A percentile compares a stretch with the other conserved stretches of the same genome.
Evolutionary conservation across 192 early-diverging fungal species (phyloP).

Genomic region (Mortierella antarctica): DNA sequence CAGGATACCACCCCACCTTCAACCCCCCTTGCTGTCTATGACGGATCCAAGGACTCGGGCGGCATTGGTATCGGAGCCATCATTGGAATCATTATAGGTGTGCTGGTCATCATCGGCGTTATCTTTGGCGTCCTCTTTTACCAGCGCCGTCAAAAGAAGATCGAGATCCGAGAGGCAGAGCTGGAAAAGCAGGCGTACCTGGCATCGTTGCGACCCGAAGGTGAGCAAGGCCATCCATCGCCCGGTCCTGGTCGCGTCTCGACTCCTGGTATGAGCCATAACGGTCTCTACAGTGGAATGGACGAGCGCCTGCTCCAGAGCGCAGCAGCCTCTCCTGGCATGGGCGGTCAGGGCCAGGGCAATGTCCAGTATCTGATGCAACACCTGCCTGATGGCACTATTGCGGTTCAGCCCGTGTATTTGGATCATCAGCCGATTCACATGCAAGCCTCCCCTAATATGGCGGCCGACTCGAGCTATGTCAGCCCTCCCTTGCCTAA

Average conservation of each 20-base stretch:
- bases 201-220: conserved; percentile 16
- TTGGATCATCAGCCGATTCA: conserved; percentile 33
- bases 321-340: conserved; percentile 6
- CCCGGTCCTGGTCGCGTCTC: conserved; percentile 1
- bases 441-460: conserved; percentile 29
- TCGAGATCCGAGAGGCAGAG: conserved; percentile 23
- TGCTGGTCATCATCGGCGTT: conserved; percentile 1
- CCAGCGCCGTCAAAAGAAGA: conserved; percentile 26
- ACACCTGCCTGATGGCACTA: conserved; percentile 45
- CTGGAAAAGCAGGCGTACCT: conserved; percentile 22
- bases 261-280: conserved; percentile 38
- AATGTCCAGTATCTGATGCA: conserved; percentile 53
- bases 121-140: conserved; percentile 8
- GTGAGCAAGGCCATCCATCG: not conserved
- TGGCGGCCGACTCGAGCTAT: conserved; percentile 12
- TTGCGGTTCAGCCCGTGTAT: conserved; percentile 49
- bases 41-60: not conserved
- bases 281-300: conserved; percentile 24
- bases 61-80: conserved; percentile 14
- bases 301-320: conserved; percentile 29
- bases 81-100: conserved; percentile 14
- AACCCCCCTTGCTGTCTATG: not conserved
- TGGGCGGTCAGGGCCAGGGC: conserved; percentile 31
- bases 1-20: conserved; percentile 19
- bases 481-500: conserved; percentile 16